phyloP scores from a whole-genome alignment of 1,284 basidiomycete species.

The Porodaedalea pini region DNA sequence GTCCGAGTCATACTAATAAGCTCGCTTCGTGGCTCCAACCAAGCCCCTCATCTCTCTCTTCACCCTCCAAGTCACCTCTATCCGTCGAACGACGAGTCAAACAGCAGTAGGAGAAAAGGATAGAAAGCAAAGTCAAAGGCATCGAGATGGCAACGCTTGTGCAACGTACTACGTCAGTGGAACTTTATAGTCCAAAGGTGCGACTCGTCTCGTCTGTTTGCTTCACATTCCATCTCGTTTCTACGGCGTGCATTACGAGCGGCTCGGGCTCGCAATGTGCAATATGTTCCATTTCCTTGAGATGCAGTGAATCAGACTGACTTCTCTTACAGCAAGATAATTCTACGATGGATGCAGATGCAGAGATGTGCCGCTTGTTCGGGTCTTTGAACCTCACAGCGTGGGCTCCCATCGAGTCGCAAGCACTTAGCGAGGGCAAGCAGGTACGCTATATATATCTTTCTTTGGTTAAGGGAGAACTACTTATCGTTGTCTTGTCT shows the following conservation, averaged over 20 bases:
- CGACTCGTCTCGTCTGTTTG: neutral
- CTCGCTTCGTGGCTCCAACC: neutral
- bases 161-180: neutral
- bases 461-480: neutral
- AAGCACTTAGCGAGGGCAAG: neutral
- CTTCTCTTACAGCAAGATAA: neutral
- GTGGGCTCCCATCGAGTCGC: neutral
- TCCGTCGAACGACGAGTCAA: neutral
- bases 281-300: neutral
- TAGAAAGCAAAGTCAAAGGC: neutral
- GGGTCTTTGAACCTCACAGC: neutral
- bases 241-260: neutral
- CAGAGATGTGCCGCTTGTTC: conserved; percentile 1
- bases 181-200: neutral
- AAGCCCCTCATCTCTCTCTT: neutral
- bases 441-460: neutral
- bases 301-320: neutral
- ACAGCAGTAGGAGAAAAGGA: neutral
- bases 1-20: conserved; percentile 1
- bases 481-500: neutral
- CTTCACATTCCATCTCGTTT: no score
- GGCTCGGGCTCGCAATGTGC: neutral
- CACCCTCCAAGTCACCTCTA: neutral
- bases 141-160: conserved; percentile 1
- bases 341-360: neutral